Evolutionary conservation across 108 stramenopile genomes (phyloP).

Genomic region (Skeletonema marinoi): DNA sequence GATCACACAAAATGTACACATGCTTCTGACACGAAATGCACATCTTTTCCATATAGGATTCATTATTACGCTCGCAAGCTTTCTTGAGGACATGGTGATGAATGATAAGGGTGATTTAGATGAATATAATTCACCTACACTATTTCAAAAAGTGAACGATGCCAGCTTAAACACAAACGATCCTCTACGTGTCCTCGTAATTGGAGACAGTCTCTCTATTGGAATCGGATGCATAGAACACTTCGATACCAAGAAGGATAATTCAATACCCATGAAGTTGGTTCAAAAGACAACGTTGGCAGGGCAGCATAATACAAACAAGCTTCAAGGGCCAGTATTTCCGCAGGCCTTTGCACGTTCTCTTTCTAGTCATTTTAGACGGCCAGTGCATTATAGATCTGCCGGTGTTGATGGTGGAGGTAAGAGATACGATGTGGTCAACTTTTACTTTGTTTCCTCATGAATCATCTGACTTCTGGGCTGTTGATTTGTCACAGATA

Average conservation of each 20-base stretch:
- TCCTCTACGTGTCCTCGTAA: constrained; percentile 54
- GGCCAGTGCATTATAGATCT: constrained; percentile 60
- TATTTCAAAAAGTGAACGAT: background rate
- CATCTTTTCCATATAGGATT: constrained; percentile 66
- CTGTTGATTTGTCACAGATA: constrained; percentile 2
- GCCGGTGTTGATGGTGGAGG: constrained; percentile 79
- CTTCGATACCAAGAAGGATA: constrained; percentile 55
- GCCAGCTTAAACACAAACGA: constrained; percentile 1
- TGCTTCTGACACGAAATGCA: constrained; percentile 44
- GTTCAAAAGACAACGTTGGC: constrained; percentile 37
- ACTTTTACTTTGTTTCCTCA: background rate
- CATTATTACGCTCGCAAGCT: constrained; percentile 43
- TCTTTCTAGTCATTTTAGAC: constrained; percentile 41
- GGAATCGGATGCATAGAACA: constrained; percentile 60
- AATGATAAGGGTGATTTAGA: constrained; percentile 12
- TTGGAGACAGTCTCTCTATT: constrained; percentile 71
- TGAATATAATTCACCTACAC: background rate
- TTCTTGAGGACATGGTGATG: constrained; percentile 46
- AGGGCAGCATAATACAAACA: constrained; percentile 6
- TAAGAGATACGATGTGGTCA: background rate
- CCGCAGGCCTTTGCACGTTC: constrained; percentile 62
- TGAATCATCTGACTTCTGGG: background rate
- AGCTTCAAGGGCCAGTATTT: constrained; percentile 58
- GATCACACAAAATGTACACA: constrained; percentile 42
- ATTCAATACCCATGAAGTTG: constrained; percentile 37